Evolutionary conservation across 345 rosid genomes (phyloP), one percentile per base, ranked within the genome.

Genomic region (Arabis hirsuta): DNA sequence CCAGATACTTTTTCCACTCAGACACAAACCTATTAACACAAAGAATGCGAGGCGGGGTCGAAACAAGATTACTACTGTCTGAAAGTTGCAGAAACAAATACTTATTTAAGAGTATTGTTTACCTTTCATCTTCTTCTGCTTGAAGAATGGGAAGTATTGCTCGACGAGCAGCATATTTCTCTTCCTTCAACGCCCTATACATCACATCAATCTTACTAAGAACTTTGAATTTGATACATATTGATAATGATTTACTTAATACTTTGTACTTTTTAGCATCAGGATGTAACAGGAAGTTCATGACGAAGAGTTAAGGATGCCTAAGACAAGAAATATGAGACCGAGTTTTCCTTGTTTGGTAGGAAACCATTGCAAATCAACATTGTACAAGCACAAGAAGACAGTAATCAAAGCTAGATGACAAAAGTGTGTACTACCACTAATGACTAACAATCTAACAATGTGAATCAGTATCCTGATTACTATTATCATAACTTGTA

Each of bases 91-190:
- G 14, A 19, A 65, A 43, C 26, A 60, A n/a, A 7, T 14, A 32
- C 12, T 22, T 38, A 0, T 12, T 36, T 27, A 4, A 54, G 36
- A 20, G 24, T 14, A 27, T 11, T 2, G 9, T 32, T 54, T 73
- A 95, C 99, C 99, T 86, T 84, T 95, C 98, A 72, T 95, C 99
- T 84, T 95, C 99, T 84, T 95, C 99, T 39, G 97, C 99, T 84
- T 95, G 99, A 69, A 95, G 98, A 59, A 90, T 14, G 6, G 99
- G 99, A 64, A 95, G 69, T 71, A 95, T 84, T 14, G 98, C 86
- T 71, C 90, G 83, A 11, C 99, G 96, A 22, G 98, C 88, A 67
- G 96, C 87, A 71, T 84, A 92, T 75, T 95, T 95, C 82, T 95
- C 99, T 80, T 95, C 98, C 80, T 95, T 95, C 44, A 92, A 82